Base-by-base conservation (phyloP, 495 filamentous ascomycete genomes). In the Aspergillus sparsus region DNA sequence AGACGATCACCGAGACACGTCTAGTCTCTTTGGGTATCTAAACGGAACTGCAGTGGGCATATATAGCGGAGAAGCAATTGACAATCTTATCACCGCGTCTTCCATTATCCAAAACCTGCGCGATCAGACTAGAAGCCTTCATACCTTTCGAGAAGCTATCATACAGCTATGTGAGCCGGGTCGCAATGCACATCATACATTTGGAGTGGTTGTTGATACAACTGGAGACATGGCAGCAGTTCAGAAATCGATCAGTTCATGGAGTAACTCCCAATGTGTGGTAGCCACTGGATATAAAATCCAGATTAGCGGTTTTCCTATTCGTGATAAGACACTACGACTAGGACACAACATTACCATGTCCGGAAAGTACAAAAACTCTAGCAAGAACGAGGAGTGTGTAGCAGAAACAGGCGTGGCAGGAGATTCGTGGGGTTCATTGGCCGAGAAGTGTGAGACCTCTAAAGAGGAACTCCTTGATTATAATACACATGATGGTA, bases 401-500 rank as follows among this genome's bases (percentile, higher is more conserved):
- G 21, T 3, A 3, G 16, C 10, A 18, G 16, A 49, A 31, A 18
- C 50, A 7, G 71, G 72, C 5, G 55, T 39, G 49, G 37, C 61
- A 1, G 74, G 74, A 32, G 78, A 82, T 44, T 55, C 53, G 15
- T 82, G 80, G 36, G 62, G n/a, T n/a, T 53, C 69, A 0, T 68
- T 82, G 11, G 78, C 74, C 0, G 46, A 57, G 3, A 66, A 69
- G 52, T 82, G 81, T 58, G 74, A 71, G 18, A 77, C 82, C 13
- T 64, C 70, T 8, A 46, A 33, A 4, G 66, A 60, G 0, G 65
- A 78, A 34, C 76, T 82, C 46, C 72, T 62, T 31, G 71, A 72
- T 53, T 75, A 68, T 63, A 82, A 81, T 64, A 44, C 73, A 1
- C 60, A 49, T 6, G 13, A 64, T 3, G 64, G 61, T 33, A 53